Evolutionary conservation across 78 protist genomes (phyloP).

Genomic region (Monocercomonoides exilis): DNA sequence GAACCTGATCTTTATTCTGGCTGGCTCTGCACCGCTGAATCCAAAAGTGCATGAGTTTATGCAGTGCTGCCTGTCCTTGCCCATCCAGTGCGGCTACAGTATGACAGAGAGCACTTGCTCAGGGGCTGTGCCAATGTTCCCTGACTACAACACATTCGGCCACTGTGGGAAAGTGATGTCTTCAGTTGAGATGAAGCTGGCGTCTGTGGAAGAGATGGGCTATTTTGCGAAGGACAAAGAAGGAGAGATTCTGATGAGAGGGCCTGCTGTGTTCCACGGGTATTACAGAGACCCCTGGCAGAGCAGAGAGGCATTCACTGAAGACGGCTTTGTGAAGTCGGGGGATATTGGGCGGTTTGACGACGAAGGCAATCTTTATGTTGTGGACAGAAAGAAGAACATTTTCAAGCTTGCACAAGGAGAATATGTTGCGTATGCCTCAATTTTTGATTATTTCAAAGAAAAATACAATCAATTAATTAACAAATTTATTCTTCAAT

Average conservation of each 20-base stretch:
- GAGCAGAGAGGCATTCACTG: constrained; percentile 1
- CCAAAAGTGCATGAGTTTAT: background rate
- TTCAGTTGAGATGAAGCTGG: constrained; percentile 11
- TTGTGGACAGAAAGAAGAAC: constrained; percentile 38
- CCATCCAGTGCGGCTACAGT: constrained; percentile 5
- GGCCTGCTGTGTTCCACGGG: constrained; percentile 1
- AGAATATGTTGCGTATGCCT: constrained; percentile 29
- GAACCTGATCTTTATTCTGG: background rate
- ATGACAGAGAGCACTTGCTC: background rate
- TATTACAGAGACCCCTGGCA: constrained; percentile 2
- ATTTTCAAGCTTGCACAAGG: constrained; percentile 29
- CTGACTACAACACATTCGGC: constrained; percentile 3
- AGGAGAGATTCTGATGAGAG: constrained; percentile 18
- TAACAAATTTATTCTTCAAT: background rate
- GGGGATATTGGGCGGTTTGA: constrained; percentile 17
- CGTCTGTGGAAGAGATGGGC: background rate
- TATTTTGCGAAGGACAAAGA: background rate
- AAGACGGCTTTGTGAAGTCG: constrained; percentile 21
- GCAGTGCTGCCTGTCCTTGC: background rate
- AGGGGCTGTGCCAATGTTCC: background rate
- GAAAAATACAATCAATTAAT: background rate
- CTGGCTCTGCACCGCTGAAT: constrained; percentile 12
- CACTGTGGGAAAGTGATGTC: constrained; percentile 11
- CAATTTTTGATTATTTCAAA: background rate
- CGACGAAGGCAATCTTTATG: background rate